Percentiles rank a stretch among this genome's conserved stretches.
These are phyloP conservation scores for Phytomonas francai DNA, from an alignment of 208 protist species.

Conservation along the genomic window DNA sequence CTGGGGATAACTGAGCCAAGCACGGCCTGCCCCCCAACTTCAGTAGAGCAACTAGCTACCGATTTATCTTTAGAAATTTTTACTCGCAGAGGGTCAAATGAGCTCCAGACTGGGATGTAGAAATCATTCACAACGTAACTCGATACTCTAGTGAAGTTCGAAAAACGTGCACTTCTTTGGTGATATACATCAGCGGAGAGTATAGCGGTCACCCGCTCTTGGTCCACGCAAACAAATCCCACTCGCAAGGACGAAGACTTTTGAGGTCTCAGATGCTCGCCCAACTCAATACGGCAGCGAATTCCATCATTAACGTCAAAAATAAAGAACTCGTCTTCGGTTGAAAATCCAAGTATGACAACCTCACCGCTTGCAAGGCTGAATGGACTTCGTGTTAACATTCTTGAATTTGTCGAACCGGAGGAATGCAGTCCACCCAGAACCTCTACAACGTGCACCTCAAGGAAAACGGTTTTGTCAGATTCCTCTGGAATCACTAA, in stretches of 20 bases:
- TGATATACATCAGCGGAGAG: slow-evolving; percentile 19
- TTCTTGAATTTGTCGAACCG: slow-evolving; percentile 17
- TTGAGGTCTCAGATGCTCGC: slow-evolving; percentile 18
- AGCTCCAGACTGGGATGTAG: slow-evolving; percentile 59
- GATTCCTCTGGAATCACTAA: slow-evolving; percentile 46
- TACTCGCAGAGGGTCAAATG: slow-evolving; percentile 40
- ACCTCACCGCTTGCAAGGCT: slow-evolving; percentile 55
- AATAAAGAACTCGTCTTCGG: slow-evolving; percentile 75
- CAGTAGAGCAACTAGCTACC: slow-evolving; percentile 51
- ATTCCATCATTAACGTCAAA: slow-evolving; percentile 71
- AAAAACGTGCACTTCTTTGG: background rate
- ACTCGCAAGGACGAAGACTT: slow-evolving; percentile 17
- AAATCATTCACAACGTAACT: slow-evolving; percentile 5
- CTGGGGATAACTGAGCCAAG: slow-evolving; percentile 63
- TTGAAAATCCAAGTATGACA: slow-evolving; percentile 63
- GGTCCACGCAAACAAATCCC: slow-evolving; percentile 51
- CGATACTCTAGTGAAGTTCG: background rate
- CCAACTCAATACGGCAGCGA: slow-evolving; percentile 46
- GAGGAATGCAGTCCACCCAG: slow-evolving; percentile 15
- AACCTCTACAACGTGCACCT: slow-evolving; percentile 48
- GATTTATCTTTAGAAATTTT: slow-evolving; percentile 46
- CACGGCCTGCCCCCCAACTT: slow-evolving; percentile 54
- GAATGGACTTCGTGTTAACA: slow-evolving; percentile 46
- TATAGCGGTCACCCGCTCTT: slow-evolving; percentile 33
- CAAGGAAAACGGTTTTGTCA: slow-evolving; percentile 64